phyloP scores from a whole-genome alignment of 164 flowering plant species.

The Liriodendron chinense region DNA sequence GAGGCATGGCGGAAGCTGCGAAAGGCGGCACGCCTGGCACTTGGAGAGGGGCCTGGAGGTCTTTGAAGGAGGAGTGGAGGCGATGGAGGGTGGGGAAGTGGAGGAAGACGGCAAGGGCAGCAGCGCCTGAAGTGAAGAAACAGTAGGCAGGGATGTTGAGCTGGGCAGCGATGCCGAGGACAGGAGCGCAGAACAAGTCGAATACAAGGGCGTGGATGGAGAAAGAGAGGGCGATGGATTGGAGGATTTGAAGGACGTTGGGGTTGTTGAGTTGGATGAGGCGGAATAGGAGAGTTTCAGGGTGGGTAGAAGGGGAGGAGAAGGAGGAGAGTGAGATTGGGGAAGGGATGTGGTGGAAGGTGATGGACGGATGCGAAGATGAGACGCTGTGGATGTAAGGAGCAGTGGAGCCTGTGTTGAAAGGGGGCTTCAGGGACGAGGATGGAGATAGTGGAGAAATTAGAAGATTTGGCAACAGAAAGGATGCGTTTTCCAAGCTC shows the following conservation, averaged over 20 bases:
- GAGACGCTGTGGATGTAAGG: constrained; percentile 28
- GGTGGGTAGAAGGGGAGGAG: constrained; percentile 17
- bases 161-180: constrained; percentile 13
- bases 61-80: constrained; percentile 5
- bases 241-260: constrained; percentile 19
- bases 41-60: constrained; percentile 5
- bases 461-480: neutral
- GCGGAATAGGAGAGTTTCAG: constrained; percentile 13
- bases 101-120: constrained; percentile 9
- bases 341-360: constrained; percentile 29
- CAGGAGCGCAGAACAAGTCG: constrained; percentile 34
- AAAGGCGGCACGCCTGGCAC: constrained; percentile 23
- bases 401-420: constrained; percentile 12
- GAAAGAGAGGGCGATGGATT: constrained; percentile 15
- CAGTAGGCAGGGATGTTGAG: constrained; percentile 28
- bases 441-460: constrained; percentile 12
- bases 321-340: neutral
- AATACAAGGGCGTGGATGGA: constrained; percentile 26
- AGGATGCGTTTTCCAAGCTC: constrained; percentile 29
- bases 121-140: constrained; percentile 22
- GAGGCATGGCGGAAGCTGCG: constrained; percentile 15
- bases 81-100: constrained; percentile 14
- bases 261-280: constrained; percentile 30
- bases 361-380: constrained; percentile 16
- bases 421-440: constrained; percentile 23